Evolutionary conservation across 805 yeast species (phyloP).

Genomic region (Candida dajiaensis): DNA sequence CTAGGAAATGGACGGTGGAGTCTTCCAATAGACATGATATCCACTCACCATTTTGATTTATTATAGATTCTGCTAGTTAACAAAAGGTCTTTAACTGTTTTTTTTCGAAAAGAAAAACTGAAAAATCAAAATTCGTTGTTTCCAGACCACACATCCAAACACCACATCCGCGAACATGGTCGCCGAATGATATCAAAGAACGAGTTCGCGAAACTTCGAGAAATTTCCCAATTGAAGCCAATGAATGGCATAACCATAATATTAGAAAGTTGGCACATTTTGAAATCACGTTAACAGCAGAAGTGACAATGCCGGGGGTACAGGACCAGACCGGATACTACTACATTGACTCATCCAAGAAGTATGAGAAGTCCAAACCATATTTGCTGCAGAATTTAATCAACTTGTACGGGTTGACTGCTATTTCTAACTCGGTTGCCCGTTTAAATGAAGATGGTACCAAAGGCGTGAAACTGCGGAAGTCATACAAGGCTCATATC

Average conservation of each 20-base stretch:
- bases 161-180: constrained; percentile 2
- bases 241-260: too few relatives aligned
- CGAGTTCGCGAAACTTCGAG: not conserved
- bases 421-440: constrained; percentile 74
- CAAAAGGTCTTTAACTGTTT: not conserved
- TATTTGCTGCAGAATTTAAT: constrained; percentile 72
- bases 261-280: too few relatives aligned
- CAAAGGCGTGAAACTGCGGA: constrained; percentile 87
- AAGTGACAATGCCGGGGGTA: not conserved
- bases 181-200: not conserved
- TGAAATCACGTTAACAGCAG: not conserved
- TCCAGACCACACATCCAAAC: constrained; percentile 4
- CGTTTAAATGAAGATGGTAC: constrained; percentile 84
- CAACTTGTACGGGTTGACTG: constrained; percentile 57
- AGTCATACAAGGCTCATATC: constrained; percentile 92
- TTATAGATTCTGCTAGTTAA: constrained; percentile 4
- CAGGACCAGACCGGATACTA: constrained; percentile 22
- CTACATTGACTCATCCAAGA: constrained; percentile 31
- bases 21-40: not conserved
- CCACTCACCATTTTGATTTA: constrained; percentile 22
- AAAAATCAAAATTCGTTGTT: constrained; percentile 13
- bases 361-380: constrained; percentile 41
- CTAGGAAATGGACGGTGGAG: not conserved
- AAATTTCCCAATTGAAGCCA: too few relatives aligned
- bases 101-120: constrained; percentile 19